These are phyloP conservation scores for Saccharomycopsis sp. DNA, from an alignment of 805 yeast species.

Conservation along the genomic window DNA sequence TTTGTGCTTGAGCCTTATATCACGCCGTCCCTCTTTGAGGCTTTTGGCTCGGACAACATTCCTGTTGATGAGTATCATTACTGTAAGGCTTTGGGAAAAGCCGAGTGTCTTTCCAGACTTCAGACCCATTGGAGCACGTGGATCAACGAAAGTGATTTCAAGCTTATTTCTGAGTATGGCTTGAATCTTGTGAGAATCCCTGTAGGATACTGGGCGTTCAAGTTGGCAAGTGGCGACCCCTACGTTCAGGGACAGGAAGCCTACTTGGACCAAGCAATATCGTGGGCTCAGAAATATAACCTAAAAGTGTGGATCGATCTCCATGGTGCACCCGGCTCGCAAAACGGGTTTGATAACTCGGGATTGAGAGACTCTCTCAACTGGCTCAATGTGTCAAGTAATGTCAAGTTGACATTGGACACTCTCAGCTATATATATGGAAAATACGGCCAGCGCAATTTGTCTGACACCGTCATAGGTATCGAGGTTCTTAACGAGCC, in stretches of 20 bases:
- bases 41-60: conserved; percentile 31
- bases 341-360: conserved; percentile 92
- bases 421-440: conserved; percentile 49
- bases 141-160: conserved; percentile 68
- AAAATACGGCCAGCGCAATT: conserved; percentile 57
- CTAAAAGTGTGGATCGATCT: conserved; percentile 84
- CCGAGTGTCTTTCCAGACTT: conserved; percentile 45
- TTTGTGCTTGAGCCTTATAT: conserved; percentile 81
- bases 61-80: conserved; percentile 85
- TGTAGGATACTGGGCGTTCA: conserved; percentile 92
- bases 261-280: conserved; percentile 69
- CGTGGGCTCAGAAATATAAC: conserved; percentile 59
- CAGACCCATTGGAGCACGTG: conserved; percentile 72
- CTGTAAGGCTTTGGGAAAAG: conserved; percentile 52
- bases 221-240: conserved; percentile 59
- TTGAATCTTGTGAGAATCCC: conserved; percentile 86
- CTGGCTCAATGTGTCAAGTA: conserved; percentile 49
- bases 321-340: conserved; percentile 97
- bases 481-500: conserved; percentile 89
- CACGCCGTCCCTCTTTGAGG: conserved; percentile 63
- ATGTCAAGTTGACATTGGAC: conserved; percentile 45
- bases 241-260: conserved; percentile 76
- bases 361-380: conserved; percentile 62
- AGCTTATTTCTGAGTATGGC: conserved; percentile 51
- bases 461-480: conserved; percentile 70